Evolutionary conservation across 306 rosid species (phyloP), one percentile per base, ranked within the genome.

Genomic region (Hippophae rhamnoides): DNA sequence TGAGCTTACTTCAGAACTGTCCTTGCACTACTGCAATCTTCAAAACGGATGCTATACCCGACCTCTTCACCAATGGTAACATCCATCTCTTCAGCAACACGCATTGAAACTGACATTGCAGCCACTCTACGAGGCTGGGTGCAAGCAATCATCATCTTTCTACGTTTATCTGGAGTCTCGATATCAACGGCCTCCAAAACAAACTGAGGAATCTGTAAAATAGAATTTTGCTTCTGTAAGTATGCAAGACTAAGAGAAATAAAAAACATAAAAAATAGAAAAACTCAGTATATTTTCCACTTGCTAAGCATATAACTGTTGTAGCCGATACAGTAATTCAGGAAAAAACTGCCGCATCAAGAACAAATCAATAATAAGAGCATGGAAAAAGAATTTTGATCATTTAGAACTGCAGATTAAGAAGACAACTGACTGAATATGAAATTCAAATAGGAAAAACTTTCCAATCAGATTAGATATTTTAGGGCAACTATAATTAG

Each of bases 31-130:
- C 86, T 82, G 76, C 88, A 79, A 62, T 85, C 94, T 68, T 85
- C 94, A 70, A 85, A 85, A 77, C 86, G 78, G 68, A 82, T 79
- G 65, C 84, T 85, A 58, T 85, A 85, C 79, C 94, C 89, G 51
- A 85, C 94, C 80, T 85, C 89, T 65, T 85, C 94, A 25, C 94
- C 94, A 8, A 85, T 85, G 61, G 51, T 75, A 8, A 85, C 94
- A 57, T 85, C 89, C 94, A 85, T 85, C 79, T 85, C 94, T 65
- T 85, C 89, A 7, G 94, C 89, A 67, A 85, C 89, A 63, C 89
- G 89, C 27, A 77, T 57, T 9, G 94, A 82, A 71, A 85, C 89
- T 61, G 94, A 82, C 86, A 85, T 85, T 3, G 94, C 94, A 63
- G 89, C 89, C 77, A 82, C 94, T 65, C 94, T 79, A 41, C 89